phyloP scores from a whole-genome alignment of 208 protist genomes.

The Leishmania mexicana region DNA sequence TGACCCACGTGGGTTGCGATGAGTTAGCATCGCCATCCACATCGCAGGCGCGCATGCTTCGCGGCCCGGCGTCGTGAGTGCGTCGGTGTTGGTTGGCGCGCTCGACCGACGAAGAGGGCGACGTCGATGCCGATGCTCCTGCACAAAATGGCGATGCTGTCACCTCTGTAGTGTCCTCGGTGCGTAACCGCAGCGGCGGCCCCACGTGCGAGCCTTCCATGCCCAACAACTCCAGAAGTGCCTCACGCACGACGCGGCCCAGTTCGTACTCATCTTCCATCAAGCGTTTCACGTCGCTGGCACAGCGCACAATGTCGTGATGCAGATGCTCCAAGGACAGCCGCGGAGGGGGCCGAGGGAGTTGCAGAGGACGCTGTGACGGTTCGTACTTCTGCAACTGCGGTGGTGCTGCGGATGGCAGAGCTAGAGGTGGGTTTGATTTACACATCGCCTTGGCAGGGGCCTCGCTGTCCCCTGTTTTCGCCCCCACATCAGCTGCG shows the following conservation, averaged over 20 bases:
- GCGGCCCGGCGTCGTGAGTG: background rate
- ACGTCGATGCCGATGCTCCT: background rate
- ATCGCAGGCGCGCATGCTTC: background rate
- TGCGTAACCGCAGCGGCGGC: background rate
- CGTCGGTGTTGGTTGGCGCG: background rate
- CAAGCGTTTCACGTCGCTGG: conserved; percentile 32
- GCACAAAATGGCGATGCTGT: background rate
- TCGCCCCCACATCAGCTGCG: background rate
- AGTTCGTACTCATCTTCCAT: conserved; percentile 40
- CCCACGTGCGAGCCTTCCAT: background rate
- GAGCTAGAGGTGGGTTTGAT: background rate
- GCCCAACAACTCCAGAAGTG: background rate
- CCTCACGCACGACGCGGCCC: conserved; percentile 12
- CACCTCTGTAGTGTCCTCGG: background rate
- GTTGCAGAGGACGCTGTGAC: background rate
- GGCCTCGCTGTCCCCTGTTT: background rate
- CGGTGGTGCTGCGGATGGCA: background rate
- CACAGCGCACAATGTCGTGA: conserved; percentile 38
- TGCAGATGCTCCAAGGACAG: conserved; percentile 20
- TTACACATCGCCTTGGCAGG: background rate
- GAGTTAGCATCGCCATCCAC: background rate
- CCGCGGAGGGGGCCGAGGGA: background rate
- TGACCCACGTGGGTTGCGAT: conserved; percentile 15
- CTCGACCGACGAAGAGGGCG: no score
- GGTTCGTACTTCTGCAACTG: no score